Percentiles rank a stretch among this genome's conserved stretches.
Conservation (phyloP, 2,329 filamentous ascomycete genomes). For the Paecilomyces sp. region DNA sequence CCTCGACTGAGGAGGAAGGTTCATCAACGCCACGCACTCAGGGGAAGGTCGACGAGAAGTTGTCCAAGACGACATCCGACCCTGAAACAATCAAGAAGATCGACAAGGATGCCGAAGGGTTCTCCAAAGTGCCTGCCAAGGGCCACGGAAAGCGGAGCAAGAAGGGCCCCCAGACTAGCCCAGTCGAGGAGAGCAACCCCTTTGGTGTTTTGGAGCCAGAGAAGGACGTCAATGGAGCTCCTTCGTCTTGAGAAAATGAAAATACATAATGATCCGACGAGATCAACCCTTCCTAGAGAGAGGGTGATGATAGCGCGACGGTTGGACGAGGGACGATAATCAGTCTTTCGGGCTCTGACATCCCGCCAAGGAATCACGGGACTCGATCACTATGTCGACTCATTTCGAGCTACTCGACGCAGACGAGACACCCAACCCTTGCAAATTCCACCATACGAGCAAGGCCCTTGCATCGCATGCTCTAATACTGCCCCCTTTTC, state of each 20-base stretch:
- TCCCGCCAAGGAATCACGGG: neutral
- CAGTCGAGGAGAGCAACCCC: slow-evolving; percentile 19
- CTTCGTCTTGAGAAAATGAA: neutral
- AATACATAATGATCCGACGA: neutral
- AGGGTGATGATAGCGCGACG: neutral
- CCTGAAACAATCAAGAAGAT: neutral
- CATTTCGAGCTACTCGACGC: too few species aligned
- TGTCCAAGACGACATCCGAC: slow-evolving; percentile 9
- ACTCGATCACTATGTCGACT: too few species aligned
- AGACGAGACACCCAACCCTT: neutral
- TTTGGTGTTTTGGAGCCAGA: slow-evolving; percentile 23
- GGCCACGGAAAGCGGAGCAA: slow-evolving; percentile 23
- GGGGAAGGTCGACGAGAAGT: slow-evolving; percentile 1
- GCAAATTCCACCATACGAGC: neutral
- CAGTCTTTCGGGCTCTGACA: neutral
- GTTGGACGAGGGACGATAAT: neutral
- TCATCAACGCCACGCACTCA: slow-evolving; percentile 18
- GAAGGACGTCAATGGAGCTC: neutral
- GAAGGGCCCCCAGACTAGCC: slow-evolving; percentile 9
- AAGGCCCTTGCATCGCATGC: too few species aligned
- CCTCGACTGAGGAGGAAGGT: slow-evolving; percentile 30
- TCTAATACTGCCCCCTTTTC: neutral
- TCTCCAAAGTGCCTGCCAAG: slow-evolving; percentile 22
- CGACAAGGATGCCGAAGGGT: slow-evolving; percentile 16
- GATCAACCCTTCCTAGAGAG: neutral